Conservation (phyloP, 2,329 filamentous ascomycete species). For the Cladosporium sp. region DNA sequence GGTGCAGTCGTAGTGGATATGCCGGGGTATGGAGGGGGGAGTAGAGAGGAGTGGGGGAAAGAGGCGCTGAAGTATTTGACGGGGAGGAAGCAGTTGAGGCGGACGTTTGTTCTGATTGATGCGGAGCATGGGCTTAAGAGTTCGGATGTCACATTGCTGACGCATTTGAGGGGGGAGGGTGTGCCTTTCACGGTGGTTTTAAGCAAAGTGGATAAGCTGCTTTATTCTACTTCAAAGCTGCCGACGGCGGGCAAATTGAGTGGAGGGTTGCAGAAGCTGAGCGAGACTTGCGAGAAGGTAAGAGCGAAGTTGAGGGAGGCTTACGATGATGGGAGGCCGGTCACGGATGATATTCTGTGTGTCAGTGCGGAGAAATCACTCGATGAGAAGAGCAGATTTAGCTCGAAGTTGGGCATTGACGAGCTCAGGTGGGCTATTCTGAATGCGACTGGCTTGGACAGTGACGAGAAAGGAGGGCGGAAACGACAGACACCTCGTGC, state of each 20-base stretch:
- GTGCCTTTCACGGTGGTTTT: slow-evolving; percentile 60
- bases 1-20: slow-evolving; percentile 60
- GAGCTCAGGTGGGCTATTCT: slow-evolving; percentile 59
- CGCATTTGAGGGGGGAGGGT: slow-evolving; percentile 48
- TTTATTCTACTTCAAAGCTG: slow-evolving; percentile 30
- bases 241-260: slow-evolving; percentile 21
- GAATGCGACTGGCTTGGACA: slow-evolving; percentile 53
- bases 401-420: slow-evolving; percentile 56
- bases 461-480: slow-evolving; percentile 20
- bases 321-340: slow-evolving; percentile 30
- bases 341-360: slow-evolving; percentile 55
- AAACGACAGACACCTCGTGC: background rate
- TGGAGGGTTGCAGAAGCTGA: slow-evolving; percentile 30
- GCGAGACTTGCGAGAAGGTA: slow-evolving; percentile 34
- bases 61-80: slow-evolving; percentile 65
- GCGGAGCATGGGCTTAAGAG: slow-evolving; percentile 56
- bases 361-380: slow-evolving; percentile 49
- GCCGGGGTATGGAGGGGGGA: slow-evolving; percentile 63
- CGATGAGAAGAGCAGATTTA: slow-evolving; percentile 36
- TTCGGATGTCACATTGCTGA: slow-evolving; percentile 53
- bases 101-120: slow-evolving; percentile 61
- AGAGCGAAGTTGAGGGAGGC: slow-evolving; percentile 39
- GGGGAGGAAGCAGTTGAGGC: slow-evolving; percentile 55
- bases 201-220: slow-evolving; percentile 58
- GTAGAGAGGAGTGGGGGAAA: slow-evolving; percentile 55